Conservation (phyloP, 495 filamentous ascomycete species). For the Niebla homalea region DNA sequence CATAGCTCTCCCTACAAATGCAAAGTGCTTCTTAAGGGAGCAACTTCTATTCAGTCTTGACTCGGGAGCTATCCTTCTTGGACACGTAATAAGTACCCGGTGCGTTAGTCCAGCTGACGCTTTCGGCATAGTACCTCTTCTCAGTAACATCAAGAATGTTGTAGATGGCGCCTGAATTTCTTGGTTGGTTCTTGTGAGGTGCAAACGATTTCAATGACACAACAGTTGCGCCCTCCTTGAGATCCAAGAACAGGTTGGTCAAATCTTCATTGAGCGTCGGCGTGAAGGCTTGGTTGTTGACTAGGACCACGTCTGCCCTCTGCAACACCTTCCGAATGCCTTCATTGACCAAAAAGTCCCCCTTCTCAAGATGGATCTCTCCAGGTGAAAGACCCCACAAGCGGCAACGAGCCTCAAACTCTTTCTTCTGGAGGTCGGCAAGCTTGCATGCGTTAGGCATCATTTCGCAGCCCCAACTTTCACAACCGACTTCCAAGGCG, state of each 20-base stretch:
- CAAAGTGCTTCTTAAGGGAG: no score
- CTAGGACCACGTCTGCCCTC: constrained; percentile 79
- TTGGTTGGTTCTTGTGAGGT: constrained; percentile 51
- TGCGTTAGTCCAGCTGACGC: constrained; percentile 84
- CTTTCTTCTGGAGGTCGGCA: constrained; percentile 71
- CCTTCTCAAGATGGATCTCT: constrained; percentile 62
- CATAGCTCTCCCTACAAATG: no score
- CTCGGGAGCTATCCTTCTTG: constrained; percentile 55
- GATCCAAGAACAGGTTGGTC: constrained; percentile 81
- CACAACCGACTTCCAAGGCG: constrained; percentile 82
- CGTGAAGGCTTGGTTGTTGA: constrained; percentile 95
- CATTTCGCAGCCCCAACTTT: constrained; percentile 94
- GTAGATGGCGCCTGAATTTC: constrained; percentile 61
- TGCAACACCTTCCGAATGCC: constrained; percentile 59
- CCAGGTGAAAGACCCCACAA: constrained; percentile 82
- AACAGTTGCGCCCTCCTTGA: constrained; percentile 83
- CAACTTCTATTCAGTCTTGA: constrained; percentile 20
- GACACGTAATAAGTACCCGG: constrained; percentile 79
- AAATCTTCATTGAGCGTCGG: constrained; percentile 74
- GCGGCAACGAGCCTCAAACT: constrained; percentile 70
- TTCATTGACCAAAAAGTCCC: constrained; percentile 69
- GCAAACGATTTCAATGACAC: constrained; percentile 77
- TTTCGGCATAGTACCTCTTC: constrained; percentile 63
- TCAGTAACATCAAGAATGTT: constrained; percentile 66
- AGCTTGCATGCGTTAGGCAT: constrained; percentile 78